Conservation (phyloP, 495 filamentous ascomycete species). For the Penicillium daleae region DNA sequence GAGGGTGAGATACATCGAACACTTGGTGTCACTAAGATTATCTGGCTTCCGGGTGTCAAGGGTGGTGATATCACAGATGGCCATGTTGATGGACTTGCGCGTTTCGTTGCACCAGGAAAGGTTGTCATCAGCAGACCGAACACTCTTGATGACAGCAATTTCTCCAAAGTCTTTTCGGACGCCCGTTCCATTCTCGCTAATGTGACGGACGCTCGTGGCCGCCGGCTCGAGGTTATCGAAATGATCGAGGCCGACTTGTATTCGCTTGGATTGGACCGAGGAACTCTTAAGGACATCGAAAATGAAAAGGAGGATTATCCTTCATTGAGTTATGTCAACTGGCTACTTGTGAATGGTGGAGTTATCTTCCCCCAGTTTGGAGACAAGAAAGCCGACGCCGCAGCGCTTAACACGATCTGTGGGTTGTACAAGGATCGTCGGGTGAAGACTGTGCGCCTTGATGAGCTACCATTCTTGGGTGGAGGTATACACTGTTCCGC, state of each 20-base stretch:
- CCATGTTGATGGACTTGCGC: background rate
- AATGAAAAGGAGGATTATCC: slow-evolving; percentile 10
- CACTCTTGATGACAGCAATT: background rate
- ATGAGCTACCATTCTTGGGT: slow-evolving; percentile 2
- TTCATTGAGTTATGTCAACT: slow-evolving; percentile 10
- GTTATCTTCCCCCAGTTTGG: slow-evolving; percentile 5
- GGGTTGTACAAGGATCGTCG: slow-evolving; percentile 1
- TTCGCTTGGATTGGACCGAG: background rate
- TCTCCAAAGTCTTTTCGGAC: background rate
- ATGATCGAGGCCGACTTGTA: background rate
- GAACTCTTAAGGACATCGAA: background rate
- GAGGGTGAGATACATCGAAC: background rate
- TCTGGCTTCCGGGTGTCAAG: background rate
- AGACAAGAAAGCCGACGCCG: background rate
- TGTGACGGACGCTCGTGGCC: background rate
- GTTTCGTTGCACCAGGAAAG: background rate
- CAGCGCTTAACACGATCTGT: background rate
- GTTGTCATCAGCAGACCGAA: background rate
- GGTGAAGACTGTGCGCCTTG: slow-evolving; percentile 5
- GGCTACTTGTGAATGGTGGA: slow-evolving; percentile 5
- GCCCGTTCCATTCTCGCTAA: background rate
- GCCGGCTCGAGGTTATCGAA: background rate
- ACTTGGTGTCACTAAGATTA: background rate
- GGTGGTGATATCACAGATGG: background rate
- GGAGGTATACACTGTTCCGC: slow-evolving; percentile 8